phyloP scores from a whole-genome alignment of 2,329 filamentous ascomycete species.

The Hypomyces rosellus region DNA sequence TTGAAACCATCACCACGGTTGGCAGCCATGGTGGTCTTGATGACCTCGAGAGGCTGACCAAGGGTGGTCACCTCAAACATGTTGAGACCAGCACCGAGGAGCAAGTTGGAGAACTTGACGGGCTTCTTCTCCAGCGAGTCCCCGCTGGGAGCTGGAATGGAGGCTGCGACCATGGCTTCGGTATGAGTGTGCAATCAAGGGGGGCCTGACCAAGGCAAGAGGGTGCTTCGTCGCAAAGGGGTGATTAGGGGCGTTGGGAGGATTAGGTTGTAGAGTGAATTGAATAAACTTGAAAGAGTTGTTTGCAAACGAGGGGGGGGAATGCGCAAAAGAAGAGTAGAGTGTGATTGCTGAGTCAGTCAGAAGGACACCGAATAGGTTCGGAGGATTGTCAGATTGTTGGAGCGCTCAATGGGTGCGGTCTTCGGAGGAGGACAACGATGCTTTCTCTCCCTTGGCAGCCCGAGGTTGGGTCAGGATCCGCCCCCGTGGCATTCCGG shows the following conservation, averaged over 20 bases:
- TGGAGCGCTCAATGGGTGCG: no score
- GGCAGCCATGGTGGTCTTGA: conserved; percentile 99
- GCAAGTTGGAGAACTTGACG: conserved; percentile 98
- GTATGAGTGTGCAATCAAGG: conserved; percentile 41
- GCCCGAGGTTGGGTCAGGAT: not conserved
- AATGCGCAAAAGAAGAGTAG: not conserved
- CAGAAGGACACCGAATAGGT: not conserved
- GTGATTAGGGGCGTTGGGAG: conserved; percentile 9
- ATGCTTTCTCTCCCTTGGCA: no score
- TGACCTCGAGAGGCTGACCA: conserved; percentile 85
- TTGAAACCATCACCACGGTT: conserved; percentile 86
- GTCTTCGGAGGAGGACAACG: no score
- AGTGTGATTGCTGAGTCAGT: not conserved
- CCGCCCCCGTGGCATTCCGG: no score
- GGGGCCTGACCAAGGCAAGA: conserved; percentile 98
- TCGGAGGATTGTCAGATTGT: not conserved
- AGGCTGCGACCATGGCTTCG: conserved; percentile 57
- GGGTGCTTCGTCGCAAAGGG: conserved; percentile 72
- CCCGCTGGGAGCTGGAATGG: conserved; percentile 45
- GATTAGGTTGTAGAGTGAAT: not conserved
- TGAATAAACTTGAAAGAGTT: not conserved
- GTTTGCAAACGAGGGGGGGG: not conserved
- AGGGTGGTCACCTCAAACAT: conserved; percentile 76
- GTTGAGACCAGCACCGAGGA: conserved; percentile 90
- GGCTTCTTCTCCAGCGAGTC: conserved; percentile 90